Base-by-base conservation (phyloP, 352 stramenopile species). In the Globisporangium ultimum region DNA sequence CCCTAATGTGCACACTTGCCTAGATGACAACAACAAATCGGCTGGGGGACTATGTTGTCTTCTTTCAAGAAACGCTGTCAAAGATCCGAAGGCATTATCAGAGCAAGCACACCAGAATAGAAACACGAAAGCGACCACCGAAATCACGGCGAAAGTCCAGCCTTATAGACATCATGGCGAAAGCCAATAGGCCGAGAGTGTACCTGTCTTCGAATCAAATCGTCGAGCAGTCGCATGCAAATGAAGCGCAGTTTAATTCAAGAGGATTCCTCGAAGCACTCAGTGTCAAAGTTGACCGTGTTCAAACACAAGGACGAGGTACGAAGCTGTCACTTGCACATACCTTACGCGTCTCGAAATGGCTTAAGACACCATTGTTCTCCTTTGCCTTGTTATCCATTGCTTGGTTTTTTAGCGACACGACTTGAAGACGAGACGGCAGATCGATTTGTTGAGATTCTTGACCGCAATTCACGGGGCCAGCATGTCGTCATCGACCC, bases 21-120 rank as follows among this genome's bases (percentile, higher is more conserved):
- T 66, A 93, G 80, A 88, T 91, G 78, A 91, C 80, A 15, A 67
- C 71, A 46, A 88, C 74, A 24, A 83, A 89, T 55, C 65, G 77
- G 0, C 51, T 94, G 8, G 70, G 63, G 20, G 83, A 91, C 54
- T 94, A 94, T 59, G 69, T 93, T 8, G 56, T 71, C 6, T 94
- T 91, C 61, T 88, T 92, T 24, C 72, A 89, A 21, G 73, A 91
- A 38, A 91, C 78, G 0, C 71, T 93, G 28, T 46, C 61, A 22
- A 86, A 82, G 57, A 83, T 91, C 42, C 60, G 63, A 4, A 67
- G 70, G 7, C 60, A 80, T 2, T 74, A 77, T 45, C 78, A 73
- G 20, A 77, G 67, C 64, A 90, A 88, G 56, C 54, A 42, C 38
- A 48, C 55, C 13, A 64, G 64, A 5, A 65, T 53, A 0, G 54